Percentiles rank a stretch among this genome's conserved stretches.
Evolutionary conservation across 1,284 basidiomycete genomes (phyloP).

Genomic region (Puccinia sorghi): DNA sequence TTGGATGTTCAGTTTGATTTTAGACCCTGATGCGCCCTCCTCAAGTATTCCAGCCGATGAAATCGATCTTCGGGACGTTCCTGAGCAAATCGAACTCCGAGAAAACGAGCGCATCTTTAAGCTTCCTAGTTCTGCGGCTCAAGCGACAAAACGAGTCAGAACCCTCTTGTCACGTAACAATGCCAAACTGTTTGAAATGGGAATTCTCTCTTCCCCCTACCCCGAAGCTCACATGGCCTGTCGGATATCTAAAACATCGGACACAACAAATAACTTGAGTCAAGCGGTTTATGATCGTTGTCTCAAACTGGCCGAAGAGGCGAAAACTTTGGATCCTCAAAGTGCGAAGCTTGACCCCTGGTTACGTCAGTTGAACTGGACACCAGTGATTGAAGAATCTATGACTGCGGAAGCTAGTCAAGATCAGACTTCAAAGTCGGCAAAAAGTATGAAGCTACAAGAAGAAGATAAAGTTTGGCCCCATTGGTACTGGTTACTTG

Average conservation of each 20-base stretch:
- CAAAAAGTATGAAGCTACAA: constrained; percentile 1
- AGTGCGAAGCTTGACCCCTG: constrained; percentile 50
- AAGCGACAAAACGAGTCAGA: constrained; percentile 30
- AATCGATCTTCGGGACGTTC: constrained; percentile 49
- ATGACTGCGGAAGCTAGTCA: background rate
- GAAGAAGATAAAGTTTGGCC: constrained; percentile 64
- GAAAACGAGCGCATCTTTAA: constrained; percentile 19
- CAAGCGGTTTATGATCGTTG: constrained; percentile 23
- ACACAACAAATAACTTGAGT: background rate
- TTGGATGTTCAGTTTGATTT: constrained; percentile 54
- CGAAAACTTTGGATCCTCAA: constrained; percentile 12
- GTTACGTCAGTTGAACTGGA: constrained; percentile 55
- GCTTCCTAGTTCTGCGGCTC: constrained; percentile 4
- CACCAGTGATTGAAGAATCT: constrained; percentile 48
- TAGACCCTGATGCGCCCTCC: constrained; percentile 51
- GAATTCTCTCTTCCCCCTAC: constrained; percentile 49
- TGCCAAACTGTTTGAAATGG: constrained; percentile 50
- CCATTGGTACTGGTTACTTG: constrained; percentile 94
- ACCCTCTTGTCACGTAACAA: constrained; percentile 39
- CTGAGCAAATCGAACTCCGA: constrained; percentile 3
- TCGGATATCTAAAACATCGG: constrained; percentile 20
- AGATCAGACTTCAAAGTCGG: constrained; percentile 18
- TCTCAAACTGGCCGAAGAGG: constrained; percentile 49
- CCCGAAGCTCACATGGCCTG: constrained; percentile 36
- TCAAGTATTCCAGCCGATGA: constrained; percentile 48